Percentiles rank a stretch among this genome's conserved stretches.
These are phyloP conservation scores for Coemansia sp. DNA, from an alignment of 192 early-diverging fungal species.

Conservation along the genomic window DNA sequence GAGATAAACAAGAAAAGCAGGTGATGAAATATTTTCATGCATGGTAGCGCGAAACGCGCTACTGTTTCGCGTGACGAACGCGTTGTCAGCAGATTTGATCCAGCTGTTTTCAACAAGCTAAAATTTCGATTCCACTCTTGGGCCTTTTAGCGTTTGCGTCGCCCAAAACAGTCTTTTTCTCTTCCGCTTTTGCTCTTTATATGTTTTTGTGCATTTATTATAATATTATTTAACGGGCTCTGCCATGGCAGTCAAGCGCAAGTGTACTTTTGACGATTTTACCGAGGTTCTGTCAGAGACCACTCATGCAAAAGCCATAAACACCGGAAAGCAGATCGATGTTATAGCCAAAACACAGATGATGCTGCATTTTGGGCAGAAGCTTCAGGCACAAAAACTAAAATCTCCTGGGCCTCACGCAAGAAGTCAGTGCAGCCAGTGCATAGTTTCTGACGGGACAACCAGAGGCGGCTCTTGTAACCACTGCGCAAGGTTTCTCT, in stretches of 20 bases:
- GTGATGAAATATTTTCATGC: neutral
- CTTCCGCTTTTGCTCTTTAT: neutral
- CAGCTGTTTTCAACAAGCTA: neutral
- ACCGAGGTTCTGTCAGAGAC: neutral
- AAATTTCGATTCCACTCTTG: too few species aligned
- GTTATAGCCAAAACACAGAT: constrained; percentile 31
- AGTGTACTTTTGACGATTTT: constrained; percentile 16
- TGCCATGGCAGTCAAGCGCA: constrained; percentile 40
- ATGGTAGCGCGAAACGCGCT: neutral
- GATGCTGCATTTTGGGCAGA: constrained; percentile 49
- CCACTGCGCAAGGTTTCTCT: constrained; percentile 32
- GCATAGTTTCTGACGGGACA: constrained; percentile 1
- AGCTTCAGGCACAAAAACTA: constrained; percentile 17
- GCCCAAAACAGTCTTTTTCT: too few species aligned
- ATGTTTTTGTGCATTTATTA: neutral
- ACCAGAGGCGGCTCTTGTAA: constrained; percentile 11
- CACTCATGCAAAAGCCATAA: constrained; percentile 19
- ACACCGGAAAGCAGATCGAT: constrained; percentile 23
- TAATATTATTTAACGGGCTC: neutral
- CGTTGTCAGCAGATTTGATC: constrained; percentile 5
- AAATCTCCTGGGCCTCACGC: constrained; percentile 5
- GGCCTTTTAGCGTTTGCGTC: too few species aligned
- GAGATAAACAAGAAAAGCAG: neutral
- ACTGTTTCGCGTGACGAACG: constrained; percentile 4
- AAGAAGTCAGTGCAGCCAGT: constrained; percentile 20